Conservation (phyloP, 306 rosid species). For the Styphnolobium japonicum region DNA sequence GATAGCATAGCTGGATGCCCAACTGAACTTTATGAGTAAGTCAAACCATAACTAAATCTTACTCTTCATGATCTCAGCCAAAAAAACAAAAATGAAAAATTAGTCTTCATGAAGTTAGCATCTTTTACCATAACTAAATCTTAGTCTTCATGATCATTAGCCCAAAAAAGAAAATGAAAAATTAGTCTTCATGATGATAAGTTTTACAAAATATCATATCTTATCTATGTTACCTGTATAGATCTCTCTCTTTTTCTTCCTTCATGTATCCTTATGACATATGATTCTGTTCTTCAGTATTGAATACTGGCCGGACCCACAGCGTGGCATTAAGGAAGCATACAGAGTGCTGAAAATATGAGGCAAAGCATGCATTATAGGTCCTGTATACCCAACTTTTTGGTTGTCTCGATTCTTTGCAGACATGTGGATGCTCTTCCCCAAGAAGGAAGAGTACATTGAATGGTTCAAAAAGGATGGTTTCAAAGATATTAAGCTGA, state of each 20-base stretch:
- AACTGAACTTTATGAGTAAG: background rate
- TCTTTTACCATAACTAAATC: background rate
- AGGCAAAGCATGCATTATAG: conserved; percentile 81
- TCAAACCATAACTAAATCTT: background rate
- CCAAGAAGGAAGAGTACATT: conserved; percentile 81
- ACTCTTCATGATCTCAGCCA: background rate
- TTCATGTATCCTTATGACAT: background rate
- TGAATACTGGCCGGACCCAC: conserved; percentile 92
- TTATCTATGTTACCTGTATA: background rate
- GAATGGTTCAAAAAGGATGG: conserved; percentile 84
- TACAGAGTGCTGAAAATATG: conserved; percentile 77
- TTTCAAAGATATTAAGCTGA: conserved; percentile 68
- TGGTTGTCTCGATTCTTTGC: conserved; percentile 90
- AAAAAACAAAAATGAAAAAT: background rate
- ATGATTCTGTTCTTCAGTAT: conserved; percentile 48
- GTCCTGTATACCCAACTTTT: conserved; percentile 85
- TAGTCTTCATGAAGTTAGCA: background rate
- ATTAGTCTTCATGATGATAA: background rate
- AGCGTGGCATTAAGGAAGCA: conserved; percentile 86
- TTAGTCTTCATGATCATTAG: background rate
- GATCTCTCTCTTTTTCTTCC: background rate
- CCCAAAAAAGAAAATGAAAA: background rate
- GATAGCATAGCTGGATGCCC: background rate
- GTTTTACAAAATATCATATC: background rate
- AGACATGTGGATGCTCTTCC: conserved; percentile 85